Conservation (phyloP, 768 basidiomycete species). For the Megacollybia marginata region DNA sequence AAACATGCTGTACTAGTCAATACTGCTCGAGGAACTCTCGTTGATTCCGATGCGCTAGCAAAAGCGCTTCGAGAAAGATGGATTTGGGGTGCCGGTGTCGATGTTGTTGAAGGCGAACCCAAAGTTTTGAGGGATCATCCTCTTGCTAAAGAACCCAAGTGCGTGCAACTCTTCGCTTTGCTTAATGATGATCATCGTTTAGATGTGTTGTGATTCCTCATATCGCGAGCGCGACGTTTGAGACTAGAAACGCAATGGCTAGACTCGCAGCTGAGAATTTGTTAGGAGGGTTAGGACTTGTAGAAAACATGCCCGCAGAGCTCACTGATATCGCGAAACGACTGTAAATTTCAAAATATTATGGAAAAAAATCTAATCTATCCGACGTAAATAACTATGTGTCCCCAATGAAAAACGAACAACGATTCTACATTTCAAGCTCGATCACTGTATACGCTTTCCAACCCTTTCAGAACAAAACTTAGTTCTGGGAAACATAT, state of each 20-base stretch:
- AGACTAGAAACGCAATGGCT: constrained; percentile 82
- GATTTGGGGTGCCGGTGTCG: constrained; percentile 90
- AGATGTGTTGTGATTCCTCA: constrained; percentile 86
- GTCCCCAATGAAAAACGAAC: no score
- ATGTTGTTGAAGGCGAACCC: constrained; percentile 93
- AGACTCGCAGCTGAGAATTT: constrained; percentile 65
- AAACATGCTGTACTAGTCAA: constrained; percentile 78
- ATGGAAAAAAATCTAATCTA: no score
- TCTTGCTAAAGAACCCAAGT: constrained; percentile 73
- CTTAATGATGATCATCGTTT: background rate
- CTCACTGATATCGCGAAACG: constrained; percentile 9
- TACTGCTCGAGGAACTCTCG: constrained; percentile 74
- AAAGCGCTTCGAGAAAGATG: constrained; percentile 67
- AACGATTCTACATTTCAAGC: no score
- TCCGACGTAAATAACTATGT: no score
- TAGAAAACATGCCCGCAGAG: constrained; percentile 46
- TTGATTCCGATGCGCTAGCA: constrained; percentile 86
- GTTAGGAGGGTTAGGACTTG: constrained; percentile 45
- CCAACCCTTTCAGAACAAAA: background rate
- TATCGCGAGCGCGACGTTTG: constrained; percentile 82
- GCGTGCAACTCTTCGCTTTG: constrained; percentile 7
- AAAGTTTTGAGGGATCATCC: constrained; percentile 67
- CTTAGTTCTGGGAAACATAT: background rate
- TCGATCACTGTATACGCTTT: no score
- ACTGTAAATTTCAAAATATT: no score